These are phyloP conservation scores for Venturia aucupariae DNA, from an alignment of 2,329 filamentous ascomycete species.

Conservation along the genomic window DNA sequence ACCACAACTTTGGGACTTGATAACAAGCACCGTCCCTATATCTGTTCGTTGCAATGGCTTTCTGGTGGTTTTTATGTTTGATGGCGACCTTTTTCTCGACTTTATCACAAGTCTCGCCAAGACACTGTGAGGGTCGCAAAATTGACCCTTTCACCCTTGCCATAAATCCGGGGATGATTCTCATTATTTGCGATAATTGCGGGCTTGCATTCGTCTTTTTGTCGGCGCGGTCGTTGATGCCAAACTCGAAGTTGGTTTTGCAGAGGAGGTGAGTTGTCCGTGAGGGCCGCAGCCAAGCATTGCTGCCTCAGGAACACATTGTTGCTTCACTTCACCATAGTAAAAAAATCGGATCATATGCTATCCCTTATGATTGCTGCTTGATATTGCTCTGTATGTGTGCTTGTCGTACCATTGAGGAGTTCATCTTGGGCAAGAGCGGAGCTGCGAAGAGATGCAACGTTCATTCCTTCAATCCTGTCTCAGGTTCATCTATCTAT, in stretches of 20 bases:
- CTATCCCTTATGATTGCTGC: not conserved
- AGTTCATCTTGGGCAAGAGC: no score
- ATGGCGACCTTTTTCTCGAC: not conserved
- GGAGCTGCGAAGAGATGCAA: no score
- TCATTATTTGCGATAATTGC: not conserved
- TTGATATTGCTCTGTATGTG: not conserved
- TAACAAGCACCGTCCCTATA: not conserved
- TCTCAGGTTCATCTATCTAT: no score
- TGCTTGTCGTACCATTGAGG: no score
- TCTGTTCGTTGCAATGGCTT: not conserved
- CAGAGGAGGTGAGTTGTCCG: slow-evolving; percentile 2
- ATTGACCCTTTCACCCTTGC: not conserved
- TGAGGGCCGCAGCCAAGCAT: not conserved
- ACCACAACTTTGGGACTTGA: not conserved
- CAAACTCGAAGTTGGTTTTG: not conserved
- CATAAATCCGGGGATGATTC: not conserved
- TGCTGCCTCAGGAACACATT: not conserved
- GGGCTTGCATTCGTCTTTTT: not conserved
- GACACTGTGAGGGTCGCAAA: not conserved
- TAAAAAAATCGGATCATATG: no score
- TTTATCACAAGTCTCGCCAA: not conserved
- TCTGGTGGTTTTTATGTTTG: not conserved
- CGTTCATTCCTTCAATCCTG: no score
- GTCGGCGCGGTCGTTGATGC: not conserved
- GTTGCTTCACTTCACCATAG: not conserved